Evolutionary conservation across 2,329 filamentous ascomycete species (phyloP).

Genomic region (Colletotrichum echinochloae): DNA sequence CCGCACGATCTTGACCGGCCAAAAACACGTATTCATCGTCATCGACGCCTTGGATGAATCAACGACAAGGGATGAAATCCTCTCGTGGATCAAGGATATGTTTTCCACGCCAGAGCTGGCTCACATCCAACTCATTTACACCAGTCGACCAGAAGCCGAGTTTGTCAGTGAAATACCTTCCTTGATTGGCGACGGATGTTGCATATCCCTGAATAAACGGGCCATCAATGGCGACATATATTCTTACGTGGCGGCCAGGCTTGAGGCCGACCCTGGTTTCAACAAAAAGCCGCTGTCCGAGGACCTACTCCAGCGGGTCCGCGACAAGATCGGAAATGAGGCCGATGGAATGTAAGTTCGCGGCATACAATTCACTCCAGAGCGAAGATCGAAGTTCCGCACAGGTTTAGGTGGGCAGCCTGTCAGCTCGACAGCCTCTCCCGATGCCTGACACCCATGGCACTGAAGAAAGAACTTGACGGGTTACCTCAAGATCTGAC

Average conservation of each 20-base stretch:
- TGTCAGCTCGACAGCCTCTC: slow-evolving; percentile 4
- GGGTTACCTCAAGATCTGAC: neutral
- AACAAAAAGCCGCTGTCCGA: neutral
- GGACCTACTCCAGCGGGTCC: neutral
- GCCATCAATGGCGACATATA: slow-evolving; percentile 5
- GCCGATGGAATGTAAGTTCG: slow-evolving; percentile 2
- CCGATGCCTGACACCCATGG: neutral
- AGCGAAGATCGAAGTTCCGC: neutral
- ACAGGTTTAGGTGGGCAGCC: slow-evolving; percentile 5
- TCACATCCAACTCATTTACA: neutral
- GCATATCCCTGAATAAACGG: neutral
- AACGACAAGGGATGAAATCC: neutral
- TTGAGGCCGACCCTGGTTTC: neutral
- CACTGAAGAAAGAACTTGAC: neutral
- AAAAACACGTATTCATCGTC: neutral
- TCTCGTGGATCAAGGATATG: neutral
- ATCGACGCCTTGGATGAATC: slow-evolving; percentile 26
- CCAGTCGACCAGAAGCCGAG: slow-evolving; percentile 19
- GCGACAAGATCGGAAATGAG: neutral
- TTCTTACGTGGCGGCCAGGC: neutral
- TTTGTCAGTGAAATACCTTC: neutral
- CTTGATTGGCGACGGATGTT: neutral
- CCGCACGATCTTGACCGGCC: neutral
- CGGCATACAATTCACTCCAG: neutral
- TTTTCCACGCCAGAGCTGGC: neutral